Conservation (phyloP, 2,329 filamentous ascomycete genomes). For the Apiospora koreana region DNA sequence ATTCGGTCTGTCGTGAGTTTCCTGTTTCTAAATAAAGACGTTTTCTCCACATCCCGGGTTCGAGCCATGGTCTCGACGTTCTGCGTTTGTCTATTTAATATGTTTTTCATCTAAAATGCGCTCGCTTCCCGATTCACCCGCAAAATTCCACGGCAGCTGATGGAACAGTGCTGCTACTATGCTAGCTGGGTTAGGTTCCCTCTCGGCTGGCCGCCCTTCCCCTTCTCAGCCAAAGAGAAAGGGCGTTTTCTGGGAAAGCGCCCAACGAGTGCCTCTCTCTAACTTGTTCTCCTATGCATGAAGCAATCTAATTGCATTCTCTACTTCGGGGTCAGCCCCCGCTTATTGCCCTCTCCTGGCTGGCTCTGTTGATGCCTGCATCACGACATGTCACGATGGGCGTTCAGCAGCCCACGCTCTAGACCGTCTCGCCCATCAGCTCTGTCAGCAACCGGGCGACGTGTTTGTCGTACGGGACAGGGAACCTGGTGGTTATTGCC, state of each 20-base stretch:
- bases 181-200: background rate
- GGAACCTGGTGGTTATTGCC: background rate
- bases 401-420: background rate
- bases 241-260: background rate
- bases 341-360: background rate
- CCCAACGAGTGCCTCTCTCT: background rate
- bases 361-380: background rate
- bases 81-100: conserved; percentile 35
- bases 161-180: background rate
- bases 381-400: background rate
- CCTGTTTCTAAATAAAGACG: conserved; percentile 31
- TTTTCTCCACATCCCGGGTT: conserved; percentile 8
- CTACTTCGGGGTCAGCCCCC: background rate
- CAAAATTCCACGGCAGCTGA: conserved; percentile 23
- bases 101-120: conserved; percentile 42
- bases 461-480: background rate
- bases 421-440: background rate
- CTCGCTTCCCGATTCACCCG: conserved; percentile 40
- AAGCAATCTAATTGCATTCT: background rate
- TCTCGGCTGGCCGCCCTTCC: background rate
- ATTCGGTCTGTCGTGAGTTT: conserved; percentile 20
- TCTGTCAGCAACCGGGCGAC: background rate
- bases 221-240: background rate
- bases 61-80: conserved; percentile 25
- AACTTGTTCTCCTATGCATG: background rate